Base-by-base conservation (phyloP, 2,329 filamentous ascomycete species). In the Aspergillus flavus region DNA sequence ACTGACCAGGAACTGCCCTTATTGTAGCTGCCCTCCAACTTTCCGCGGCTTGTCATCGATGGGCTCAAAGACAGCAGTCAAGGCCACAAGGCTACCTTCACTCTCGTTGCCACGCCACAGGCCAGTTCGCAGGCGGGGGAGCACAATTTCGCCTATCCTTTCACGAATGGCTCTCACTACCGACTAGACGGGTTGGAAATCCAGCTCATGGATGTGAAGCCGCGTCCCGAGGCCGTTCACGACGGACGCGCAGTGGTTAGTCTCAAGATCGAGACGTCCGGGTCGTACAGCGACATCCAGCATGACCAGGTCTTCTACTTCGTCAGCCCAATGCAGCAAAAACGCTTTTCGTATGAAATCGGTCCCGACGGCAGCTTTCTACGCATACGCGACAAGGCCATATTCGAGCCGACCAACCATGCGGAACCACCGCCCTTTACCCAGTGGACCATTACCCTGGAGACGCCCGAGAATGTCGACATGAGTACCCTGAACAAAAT, bases 351-450 rank as follows among this genome's bases (percentile, higher is more conserved):
- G n/a, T 56, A 56, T 41, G 28, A 43, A 19, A 23, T 56, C 76
- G 88, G 91, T 74, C 85, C 81, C 36, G 87, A 91, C 66, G 85
- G 85, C 36, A 91, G 90, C 72, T 26, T n/a, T 11, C 43, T 46
- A 19, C n/a, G 21, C 43, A 46, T 87, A 89, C 72, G 80, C 90
- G 1, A 87, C 89, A 76, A 81, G 83, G 2, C 80, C 89, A 21
- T 26, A 19, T 46, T 46, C n/a, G n/a, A n/a, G 21, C 19, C 43
- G 43, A 26, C 19, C n/a, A 26, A 46, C 19, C 43, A 46, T n/a
- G 43, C 43, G 14, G 43, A 46, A 11, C 43, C 43, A 4, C 19
- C 43, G 21, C 43, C 43, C n/a, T 46, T 46, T n/a, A 46, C 43
- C 43, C 43, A 46, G n/a, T 46, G 43, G 43, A 46, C 43, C 10